Percentiles rank a stretch among this genome's conserved stretches.
phyloP scores from a whole-genome alignment of 129 eudicot species.

The Cynara cardunculus region DNA sequence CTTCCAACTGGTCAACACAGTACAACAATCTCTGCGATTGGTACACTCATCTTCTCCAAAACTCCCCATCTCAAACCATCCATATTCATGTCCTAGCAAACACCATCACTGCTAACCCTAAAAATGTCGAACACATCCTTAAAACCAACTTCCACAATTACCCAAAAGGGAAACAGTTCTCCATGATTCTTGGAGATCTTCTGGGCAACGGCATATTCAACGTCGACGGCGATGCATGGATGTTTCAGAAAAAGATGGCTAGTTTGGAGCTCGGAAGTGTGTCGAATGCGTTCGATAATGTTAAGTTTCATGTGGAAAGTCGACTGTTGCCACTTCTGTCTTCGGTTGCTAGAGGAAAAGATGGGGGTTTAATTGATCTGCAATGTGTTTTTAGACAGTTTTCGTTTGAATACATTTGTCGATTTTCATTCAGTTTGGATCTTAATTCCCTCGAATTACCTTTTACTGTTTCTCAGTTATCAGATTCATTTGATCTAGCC shows the following conservation, averaged over 20 bases:
- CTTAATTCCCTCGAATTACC: conserved; percentile 32
- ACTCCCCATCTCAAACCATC: conserved; percentile 45
- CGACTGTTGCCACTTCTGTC: conserved; percentile 37
- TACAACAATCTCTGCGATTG: conserved; percentile 49
- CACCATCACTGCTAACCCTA: conserved; percentile 48
- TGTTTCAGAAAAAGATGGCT: conserved; percentile 54
- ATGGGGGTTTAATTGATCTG: conserved; percentile 22
- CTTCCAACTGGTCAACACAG: conserved; percentile 28
- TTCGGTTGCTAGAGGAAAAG: neutral
- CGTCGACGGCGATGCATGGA: conserved; percentile 57
- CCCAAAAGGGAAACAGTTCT: conserved; percentile 59
- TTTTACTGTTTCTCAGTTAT: conserved; percentile 28
- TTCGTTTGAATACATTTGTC: conserved; percentile 45
- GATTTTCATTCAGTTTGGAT: conserved; percentile 47
- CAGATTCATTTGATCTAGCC: conserved; percentile 45
- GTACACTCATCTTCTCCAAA: conserved; percentile 49
- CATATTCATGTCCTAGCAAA: conserved; percentile 53
- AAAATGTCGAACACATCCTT: conserved; percentile 52
- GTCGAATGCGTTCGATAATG: conserved; percentile 35
- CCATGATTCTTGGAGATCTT: conserved; percentile 52
- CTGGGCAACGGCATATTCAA: conserved; percentile 58
- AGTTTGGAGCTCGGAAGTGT: conserved; percentile 39
- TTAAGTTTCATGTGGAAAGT: conserved; percentile 18
- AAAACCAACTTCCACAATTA: conserved; percentile 43
- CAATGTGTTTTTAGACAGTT: conserved; percentile 42